phyloP scores from a whole-genome alignment of 495 filamentous ascomycete species.

The Penicillium ochrochloron region DNA sequence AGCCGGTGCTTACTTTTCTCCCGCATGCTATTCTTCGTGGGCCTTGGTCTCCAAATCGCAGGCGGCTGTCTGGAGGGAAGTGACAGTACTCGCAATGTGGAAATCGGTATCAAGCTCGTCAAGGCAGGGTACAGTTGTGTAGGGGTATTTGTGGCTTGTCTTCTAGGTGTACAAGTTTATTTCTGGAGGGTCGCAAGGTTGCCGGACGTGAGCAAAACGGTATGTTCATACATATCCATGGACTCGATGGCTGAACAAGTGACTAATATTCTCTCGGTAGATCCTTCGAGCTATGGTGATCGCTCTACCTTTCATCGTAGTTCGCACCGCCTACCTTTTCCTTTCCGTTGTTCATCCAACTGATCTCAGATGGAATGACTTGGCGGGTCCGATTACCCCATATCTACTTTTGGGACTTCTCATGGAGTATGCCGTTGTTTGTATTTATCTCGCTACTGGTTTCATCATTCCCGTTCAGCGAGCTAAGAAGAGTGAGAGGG shows the following conservation, averaged over 20 bases:
- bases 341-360: neutral
- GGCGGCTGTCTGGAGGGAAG: too few species aligned
- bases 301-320: neutral
- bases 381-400: constrained; percentile 27
- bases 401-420: constrained; percentile 37
- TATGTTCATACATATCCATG: neutral
- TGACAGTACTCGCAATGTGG: too few species aligned
- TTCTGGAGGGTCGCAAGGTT: neutral
- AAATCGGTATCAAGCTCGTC: too few species aligned
- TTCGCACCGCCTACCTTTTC: neutral
- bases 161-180: neutral
- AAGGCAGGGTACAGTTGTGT: too few species aligned
- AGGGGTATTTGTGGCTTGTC: too few species aligned
- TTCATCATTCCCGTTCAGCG: constrained; percentile 25
- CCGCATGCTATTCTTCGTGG: too few species aligned
- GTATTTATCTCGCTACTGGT: constrained; percentile 32
- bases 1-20: too few species aligned
- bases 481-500: neutral
- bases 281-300: neutral
- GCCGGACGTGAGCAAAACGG: neutral
- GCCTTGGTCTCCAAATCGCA: too few species aligned
- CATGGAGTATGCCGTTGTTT: constrained; percentile 39
- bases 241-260: neutral
- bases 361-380: neutral
- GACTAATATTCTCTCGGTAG: neutral